Evolutionary conservation across 495 filamentous ascomycete species (phyloP).

Genomic region (Hyaloscypha variabilis): DNA sequence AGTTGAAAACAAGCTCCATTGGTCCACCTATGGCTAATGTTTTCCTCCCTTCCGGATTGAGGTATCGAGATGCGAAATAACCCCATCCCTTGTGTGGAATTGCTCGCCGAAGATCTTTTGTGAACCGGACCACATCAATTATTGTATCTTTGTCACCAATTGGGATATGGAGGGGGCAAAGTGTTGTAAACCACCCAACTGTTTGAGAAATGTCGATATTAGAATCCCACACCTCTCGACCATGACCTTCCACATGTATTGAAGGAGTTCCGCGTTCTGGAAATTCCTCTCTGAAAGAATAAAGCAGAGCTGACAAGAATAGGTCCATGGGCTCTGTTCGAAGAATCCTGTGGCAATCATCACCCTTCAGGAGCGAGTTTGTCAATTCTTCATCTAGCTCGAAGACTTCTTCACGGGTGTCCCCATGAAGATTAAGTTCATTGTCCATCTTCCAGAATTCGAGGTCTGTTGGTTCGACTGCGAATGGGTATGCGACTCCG

Average conservation of each 20-base stretch:
- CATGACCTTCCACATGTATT: slow-evolving; percentile 56
- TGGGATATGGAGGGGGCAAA: neutral
- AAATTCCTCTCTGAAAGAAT: slow-evolving; percentile 50
- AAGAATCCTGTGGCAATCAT: slow-evolving; percentile 39
- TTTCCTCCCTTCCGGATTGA: neutral
- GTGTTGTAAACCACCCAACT: slow-evolving; percentile 64
- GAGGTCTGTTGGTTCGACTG: slow-evolving; percentile 35
- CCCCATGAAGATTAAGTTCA: slow-evolving; percentile 47
- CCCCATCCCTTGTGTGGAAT: slow-evolving; percentile 41
- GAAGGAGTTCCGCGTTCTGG: slow-evolving; percentile 9
- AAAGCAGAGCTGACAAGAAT: slow-evolving; percentile 51
- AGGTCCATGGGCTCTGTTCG: slow-evolving; percentile 56
- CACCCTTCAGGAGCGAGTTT: slow-evolving; percentile 46
- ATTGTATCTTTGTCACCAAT: too few species aligned
- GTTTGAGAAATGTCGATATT: slow-evolving; percentile 59
- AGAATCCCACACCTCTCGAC: slow-evolving; percentile 53
- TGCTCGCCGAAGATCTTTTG: slow-evolving; percentile 50
- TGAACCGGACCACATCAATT: slow-evolving; percentile 41
- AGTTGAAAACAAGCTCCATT: slow-evolving; percentile 40
- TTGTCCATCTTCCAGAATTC: slow-evolving; percentile 54
- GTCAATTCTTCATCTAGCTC: slow-evolving; percentile 44
- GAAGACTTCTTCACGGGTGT: slow-evolving; percentile 48
- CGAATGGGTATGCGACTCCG: neutral
- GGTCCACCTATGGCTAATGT: slow-evolving; percentile 17
- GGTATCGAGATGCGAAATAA: slow-evolving; percentile 45